phyloP scores from a whole-genome alignment of 495 filamentous ascomycete genomes.

The Emericellopsis terricola region DNA sequence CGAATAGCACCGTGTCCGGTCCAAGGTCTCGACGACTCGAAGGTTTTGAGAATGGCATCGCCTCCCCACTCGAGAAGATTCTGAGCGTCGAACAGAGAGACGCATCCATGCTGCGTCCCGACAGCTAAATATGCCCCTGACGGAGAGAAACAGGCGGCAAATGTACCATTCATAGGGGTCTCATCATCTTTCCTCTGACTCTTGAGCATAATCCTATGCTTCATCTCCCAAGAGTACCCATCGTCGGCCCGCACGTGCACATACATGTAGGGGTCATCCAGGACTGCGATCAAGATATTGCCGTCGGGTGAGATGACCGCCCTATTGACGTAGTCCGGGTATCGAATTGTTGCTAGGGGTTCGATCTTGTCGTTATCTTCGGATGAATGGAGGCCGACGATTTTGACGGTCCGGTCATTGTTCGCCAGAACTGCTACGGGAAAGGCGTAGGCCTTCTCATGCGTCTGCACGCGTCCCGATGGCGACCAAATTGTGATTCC shows the following conservation, averaged over 20 bases:
- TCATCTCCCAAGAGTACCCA: slow-evolving; percentile 19
- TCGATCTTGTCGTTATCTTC: slow-evolving; percentile 8
- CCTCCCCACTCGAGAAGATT: slow-evolving; percentile 15
- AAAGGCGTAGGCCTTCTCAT: slow-evolving; percentile 18
- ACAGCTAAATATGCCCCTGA: slow-evolving; percentile 33
- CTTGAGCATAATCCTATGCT: slow-evolving; percentile 26
- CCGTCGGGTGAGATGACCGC: slow-evolving; percentile 84
- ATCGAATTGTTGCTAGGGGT: slow-evolving; percentile 46
- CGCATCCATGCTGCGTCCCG: slow-evolving; percentile 37
- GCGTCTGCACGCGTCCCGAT: slow-evolving; percentile 2
- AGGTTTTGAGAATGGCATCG: slow-evolving; percentile 23
- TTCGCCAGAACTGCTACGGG: slow-evolving; percentile 41
- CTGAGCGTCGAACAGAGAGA: slow-evolving; percentile 30
- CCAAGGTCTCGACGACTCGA: slow-evolving; percentile 38
- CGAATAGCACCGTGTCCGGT: slow-evolving; percentile 60
- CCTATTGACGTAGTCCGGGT: slow-evolving; percentile 76
- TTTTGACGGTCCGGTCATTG: slow-evolving; percentile 72
- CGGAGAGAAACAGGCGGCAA: slow-evolving; percentile 33
- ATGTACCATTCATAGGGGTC: slow-evolving; percentile 32
- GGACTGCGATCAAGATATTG: slow-evolving; percentile 59
- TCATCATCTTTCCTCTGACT: slow-evolving; percentile 27
- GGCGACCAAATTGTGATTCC: slow-evolving; percentile 39
- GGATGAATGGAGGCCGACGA: slow-evolving; percentile 43
- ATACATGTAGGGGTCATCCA: slow-evolving; percentile 69
- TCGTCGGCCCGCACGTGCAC: slow-evolving; percentile 34